These are phyloP conservation scores for Phellinidium pouzarii DNA, from an alignment of 1,284 basidiomycete genomes.

Conservation along the genomic window DNA sequence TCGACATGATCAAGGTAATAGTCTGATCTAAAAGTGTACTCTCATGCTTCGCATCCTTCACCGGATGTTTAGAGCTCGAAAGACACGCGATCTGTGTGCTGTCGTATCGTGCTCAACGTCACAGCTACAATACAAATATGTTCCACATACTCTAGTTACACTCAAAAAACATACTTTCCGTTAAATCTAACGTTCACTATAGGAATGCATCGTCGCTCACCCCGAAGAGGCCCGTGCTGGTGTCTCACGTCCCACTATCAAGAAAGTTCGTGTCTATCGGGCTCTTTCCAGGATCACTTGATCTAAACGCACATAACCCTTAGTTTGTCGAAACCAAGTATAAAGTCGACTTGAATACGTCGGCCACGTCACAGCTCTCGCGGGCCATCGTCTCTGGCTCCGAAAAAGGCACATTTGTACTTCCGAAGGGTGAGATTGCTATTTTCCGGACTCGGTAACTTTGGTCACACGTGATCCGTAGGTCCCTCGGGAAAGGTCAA, in stretches of 20 bases:
- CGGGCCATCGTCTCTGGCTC: slow-evolving; percentile 66
- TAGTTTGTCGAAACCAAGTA: slow-evolving; percentile 73
- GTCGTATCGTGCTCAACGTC: background rate
- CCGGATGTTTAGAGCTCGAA: background rate
- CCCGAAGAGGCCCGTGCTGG: slow-evolving; percentile 63
- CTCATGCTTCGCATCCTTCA: background rate
- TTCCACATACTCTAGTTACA: background rate
- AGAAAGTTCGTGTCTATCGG: slow-evolving; percentile 48
- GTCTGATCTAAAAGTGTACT: background rate
- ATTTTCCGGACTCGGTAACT: background rate
- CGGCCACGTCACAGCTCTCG: slow-evolving; percentile 60
- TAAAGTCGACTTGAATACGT: slow-evolving; percentile 50
- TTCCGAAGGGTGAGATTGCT: slow-evolving; percentile 49
- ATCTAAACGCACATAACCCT: slow-evolving; percentile 4
- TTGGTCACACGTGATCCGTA: slow-evolving; percentile 7
- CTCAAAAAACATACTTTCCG: background rate
- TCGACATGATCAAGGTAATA: slow-evolving; percentile 51
- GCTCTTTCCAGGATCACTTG: background rate
- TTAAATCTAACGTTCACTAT: slow-evolving; percentile 9
- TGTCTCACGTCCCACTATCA: slow-evolving; percentile 72
- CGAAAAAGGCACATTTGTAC: slow-evolving; percentile 53
- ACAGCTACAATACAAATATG: background rate
- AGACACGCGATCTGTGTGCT: background rate
- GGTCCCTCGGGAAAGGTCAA: slow-evolving; percentile 71
- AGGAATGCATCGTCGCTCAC: slow-evolving; percentile 67